These are phyloP conservation scores for Rhodotorula mucilaginosa DNA, from an alignment of 1,284 basidiomycete genomes.

Conservation along the genomic window DNA sequence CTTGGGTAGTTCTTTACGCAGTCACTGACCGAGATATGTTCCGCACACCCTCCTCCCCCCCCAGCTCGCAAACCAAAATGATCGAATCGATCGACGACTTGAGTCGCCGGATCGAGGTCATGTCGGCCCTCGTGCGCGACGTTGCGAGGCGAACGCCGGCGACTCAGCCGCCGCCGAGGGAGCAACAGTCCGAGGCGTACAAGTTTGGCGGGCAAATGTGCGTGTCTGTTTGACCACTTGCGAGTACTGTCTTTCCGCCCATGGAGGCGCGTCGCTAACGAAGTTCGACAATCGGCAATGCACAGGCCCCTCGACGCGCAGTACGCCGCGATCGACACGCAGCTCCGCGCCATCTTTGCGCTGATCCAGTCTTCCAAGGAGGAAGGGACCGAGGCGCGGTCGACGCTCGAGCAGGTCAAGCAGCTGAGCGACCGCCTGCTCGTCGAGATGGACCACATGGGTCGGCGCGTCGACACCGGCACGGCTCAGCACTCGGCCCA, in stretches of 20 bases:
- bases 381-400: constrained; percentile 1
- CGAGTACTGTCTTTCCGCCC: neutral
- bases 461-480: constrained; percentile 22
- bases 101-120: constrained; percentile 37
- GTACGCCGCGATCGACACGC: constrained; percentile 17
- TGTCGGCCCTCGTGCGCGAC: constrained; percentile 18
- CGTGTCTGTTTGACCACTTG: neutral
- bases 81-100: constrained; percentile 44
- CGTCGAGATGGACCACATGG: constrained; percentile 32
- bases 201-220: constrained; percentile 2
- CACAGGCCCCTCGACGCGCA: constrained; percentile 6
- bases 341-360: constrained; percentile 19
- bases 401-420: constrained; percentile 24
- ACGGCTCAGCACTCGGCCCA: neutral
- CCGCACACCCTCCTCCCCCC: neutral
- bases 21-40: neutral
- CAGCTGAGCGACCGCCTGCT: constrained; percentile 37
- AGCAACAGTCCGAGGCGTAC: neutral
- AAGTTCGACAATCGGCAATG: no score
- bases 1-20: no score
- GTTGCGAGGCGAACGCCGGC: constrained; percentile 6
- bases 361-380: constrained; percentile 1
- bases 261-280: no score
- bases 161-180: neutral
- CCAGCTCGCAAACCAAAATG: constrained; percentile 41